Evolutionary conservation across 352 stramenopile genomes (phyloP).

Genomic region (Aphanomyces stellatus): DNA sequence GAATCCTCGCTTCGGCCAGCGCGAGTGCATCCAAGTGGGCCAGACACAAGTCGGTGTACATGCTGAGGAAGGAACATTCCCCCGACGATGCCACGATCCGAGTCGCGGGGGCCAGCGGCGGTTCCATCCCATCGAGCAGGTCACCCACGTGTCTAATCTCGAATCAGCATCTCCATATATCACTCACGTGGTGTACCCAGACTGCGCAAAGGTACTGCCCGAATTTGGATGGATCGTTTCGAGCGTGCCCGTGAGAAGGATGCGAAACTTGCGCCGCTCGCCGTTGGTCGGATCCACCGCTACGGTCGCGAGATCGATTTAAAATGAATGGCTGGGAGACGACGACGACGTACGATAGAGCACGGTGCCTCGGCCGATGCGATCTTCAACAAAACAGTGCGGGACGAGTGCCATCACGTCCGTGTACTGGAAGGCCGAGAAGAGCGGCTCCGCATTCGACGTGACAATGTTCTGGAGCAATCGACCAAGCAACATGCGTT

Average conservation of each 20-base stretch:
- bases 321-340: conserved; percentile 25
- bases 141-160: neutral
- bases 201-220: neutral
- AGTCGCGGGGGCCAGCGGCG: conserved; percentile 27
- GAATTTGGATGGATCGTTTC: neutral
- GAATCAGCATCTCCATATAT: neutral
- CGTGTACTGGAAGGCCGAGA: conserved; percentile 39
- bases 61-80: conserved; percentile 34
- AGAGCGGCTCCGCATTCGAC: conserved; percentile 15
- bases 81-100: conserved; percentile 38
- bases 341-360: conserved; percentile 42
- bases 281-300: conserved; percentile 32
- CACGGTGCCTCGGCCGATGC: conserved; percentile 20
- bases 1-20: conserved; percentile 44
- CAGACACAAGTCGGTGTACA: conserved; percentile 36
- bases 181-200: neutral
- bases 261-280: neutral
- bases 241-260: conserved; percentile 7
- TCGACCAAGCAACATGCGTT: conserved; percentile 53
- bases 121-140: neutral
- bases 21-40: conserved; percentile 44
- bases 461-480: conserved; percentile 55
- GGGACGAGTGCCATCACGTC: conserved; percentile 51
- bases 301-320: conserved; percentile 20
- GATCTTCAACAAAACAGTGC: conserved; percentile 54